These are phyloP conservation scores for Lodderomyces pseudojiufengensis DNA, from an alignment of 1,139 yeast species.

Conservation along the genomic window DNA sequence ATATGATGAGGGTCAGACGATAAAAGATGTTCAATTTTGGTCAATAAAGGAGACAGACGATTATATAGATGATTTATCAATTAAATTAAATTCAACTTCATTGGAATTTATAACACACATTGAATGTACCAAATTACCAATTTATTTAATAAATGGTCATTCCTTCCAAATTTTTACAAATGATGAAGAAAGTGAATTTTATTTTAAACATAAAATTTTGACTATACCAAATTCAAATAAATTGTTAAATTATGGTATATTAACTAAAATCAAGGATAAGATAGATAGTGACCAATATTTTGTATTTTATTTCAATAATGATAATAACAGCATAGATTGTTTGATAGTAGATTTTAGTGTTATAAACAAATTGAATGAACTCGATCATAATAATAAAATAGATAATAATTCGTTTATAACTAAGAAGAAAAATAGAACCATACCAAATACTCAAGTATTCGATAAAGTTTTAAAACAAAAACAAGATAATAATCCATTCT, in stretches of 20 bases:
- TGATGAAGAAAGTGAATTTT: constrained; percentile 19
- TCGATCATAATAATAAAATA: not conserved
- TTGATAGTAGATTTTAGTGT: constrained; percentile 17
- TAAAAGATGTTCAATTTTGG: constrained; percentile 30
- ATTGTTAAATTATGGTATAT: constrained; percentile 16
- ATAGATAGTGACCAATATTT: constrained; percentile 1
- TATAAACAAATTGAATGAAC: constrained; percentile 2
- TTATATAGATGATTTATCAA: not conserved
- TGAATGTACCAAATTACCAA: constrained; percentile 26
- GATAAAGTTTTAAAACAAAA: constrained; percentile 36
- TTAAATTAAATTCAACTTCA: constrained; percentile 1
- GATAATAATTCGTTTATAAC: constrained; percentile 7
- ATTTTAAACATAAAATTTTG: constrained; percentile 23
- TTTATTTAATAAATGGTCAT: constrained; percentile 23
- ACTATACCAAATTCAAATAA: constrained; percentile 7
- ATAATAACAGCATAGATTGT: constrained; percentile 14
- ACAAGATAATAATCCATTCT: constrained; percentile 17
- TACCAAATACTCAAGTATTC: constrained; percentile 21
- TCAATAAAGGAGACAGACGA: constrained; percentile 7
- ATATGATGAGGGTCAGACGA: constrained; percentile 10
- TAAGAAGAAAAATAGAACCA: constrained; percentile 1
- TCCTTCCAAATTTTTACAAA: constrained; percentile 28
- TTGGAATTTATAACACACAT: constrained; percentile 12
- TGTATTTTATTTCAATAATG: constrained; percentile 21
- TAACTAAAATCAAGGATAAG: constrained; percentile 15